These are phyloP conservation scores for Chamaecyparis obtusa DNA, from an alignment of 75 land plant species.

Conservation along the genomic window DNA sequence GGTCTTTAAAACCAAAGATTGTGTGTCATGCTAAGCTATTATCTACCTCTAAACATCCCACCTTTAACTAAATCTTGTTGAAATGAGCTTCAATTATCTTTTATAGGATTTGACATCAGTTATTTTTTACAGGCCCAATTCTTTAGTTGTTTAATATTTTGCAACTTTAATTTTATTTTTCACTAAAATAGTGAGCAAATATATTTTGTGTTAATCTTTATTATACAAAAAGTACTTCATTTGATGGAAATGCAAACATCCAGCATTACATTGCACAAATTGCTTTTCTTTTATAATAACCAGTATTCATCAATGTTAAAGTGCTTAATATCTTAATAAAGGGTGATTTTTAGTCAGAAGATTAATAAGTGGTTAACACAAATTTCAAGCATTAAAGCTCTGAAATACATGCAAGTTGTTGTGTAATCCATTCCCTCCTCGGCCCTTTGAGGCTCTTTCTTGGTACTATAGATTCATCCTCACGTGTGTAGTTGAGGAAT, in stretches of 20 bases:
- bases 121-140: not conserved
- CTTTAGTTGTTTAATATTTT: not conserved
- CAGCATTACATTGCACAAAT: not conserved
- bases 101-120: not conserved
- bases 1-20: not conserved
- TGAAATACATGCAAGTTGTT: not conserved
- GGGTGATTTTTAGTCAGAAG: not conserved
- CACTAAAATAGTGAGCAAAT: not conserved
- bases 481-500: no score
- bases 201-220: not conserved
- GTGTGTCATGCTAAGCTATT: not conserved
- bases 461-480: no score
- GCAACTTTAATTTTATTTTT: not conserved
- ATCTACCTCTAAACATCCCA: not conserved
- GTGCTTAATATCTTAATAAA: not conserved
- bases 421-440: no score
- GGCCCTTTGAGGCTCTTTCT: no score
- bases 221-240: not conserved
- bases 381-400: not conserved
- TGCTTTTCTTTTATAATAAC: not conserved
- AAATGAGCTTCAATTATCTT: not conserved
- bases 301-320: not conserved
- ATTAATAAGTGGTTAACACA: not conserved
- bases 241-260: not conserved
- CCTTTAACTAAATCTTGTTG: not conserved